Conservation (phyloP, 2,329 filamentous ascomycete species). For the Akanthomyces dipterigenus region DNA sequence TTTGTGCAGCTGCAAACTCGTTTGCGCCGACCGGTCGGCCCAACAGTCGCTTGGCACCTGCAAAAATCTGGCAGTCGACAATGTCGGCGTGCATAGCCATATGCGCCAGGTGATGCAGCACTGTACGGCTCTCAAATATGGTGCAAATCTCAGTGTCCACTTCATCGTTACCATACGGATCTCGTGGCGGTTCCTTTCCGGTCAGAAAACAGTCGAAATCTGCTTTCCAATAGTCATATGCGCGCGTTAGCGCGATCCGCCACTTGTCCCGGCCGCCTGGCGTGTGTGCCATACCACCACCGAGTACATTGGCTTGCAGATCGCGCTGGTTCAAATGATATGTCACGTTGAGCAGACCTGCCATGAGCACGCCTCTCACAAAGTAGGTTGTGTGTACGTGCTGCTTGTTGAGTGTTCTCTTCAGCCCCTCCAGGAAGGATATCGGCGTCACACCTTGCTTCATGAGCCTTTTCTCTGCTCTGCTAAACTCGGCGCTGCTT, state of each 20-base stretch:
- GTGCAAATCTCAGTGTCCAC: constrained; percentile 53
- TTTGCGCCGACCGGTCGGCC: constrained; percentile 77
- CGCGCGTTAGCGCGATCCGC: constrained; percentile 75
- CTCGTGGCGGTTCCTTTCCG: constrained; percentile 44
- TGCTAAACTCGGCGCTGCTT: constrained; percentile 76
- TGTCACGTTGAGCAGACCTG: constrained; percentile 83
- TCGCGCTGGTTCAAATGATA: constrained; percentile 98
- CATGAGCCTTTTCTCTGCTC: constrained; percentile 73
- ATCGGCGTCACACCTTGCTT: constrained; percentile 77
- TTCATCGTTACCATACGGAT: constrained; percentile 50
- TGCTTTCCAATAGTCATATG: constrained; percentile 89
- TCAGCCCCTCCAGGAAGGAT: constrained; percentile 85
- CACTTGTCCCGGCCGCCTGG: constrained; percentile 87
- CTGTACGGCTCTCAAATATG: constrained; percentile 80
- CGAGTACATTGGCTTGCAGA: constrained; percentile 82
- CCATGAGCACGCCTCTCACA: constrained; percentile 88
- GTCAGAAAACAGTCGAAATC: constrained; percentile 81
- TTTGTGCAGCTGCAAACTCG: constrained; percentile 72
- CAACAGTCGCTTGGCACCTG: constrained; percentile 75
- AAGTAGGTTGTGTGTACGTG: constrained; percentile 88
- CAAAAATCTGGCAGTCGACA: constrained; percentile 95
- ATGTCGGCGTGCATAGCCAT: constrained; percentile 98
- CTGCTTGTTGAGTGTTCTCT: constrained; percentile 79
- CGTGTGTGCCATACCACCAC: constrained; percentile 62
- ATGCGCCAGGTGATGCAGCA: constrained; percentile 87